Evolutionary conservation across 2,329 filamentous ascomycete genomes (phyloP), one percentile per base, ranked within the genome.

Genomic region (Teratosphaeria pseudoeucalypti): DNA sequence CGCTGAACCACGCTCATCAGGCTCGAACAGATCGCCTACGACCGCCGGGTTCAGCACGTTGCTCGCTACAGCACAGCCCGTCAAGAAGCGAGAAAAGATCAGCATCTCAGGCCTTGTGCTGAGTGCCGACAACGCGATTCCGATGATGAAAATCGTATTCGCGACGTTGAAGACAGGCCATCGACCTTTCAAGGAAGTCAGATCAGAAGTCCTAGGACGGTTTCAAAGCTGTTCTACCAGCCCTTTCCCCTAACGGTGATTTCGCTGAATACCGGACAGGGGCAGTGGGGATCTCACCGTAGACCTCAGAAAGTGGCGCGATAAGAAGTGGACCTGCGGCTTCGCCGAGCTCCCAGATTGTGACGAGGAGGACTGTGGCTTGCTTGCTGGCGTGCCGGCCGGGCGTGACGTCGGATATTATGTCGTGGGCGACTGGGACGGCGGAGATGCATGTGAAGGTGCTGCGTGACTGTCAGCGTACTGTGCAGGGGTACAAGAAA

Each of bases 11-110:
- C 83, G 75, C 67, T 82, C 74, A 58, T 86, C 83, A 0, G 78
- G 73, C 1, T 74, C 70, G 66, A 85, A 86, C 63, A 86, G 80
- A 67, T 87, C 85, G 27, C 84, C 84, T 19, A 87, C 78, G 57
- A 87, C 82, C 27, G 83, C 81, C 0, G 84, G 84, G 62, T 81
- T 83, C 19, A 87, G 75, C 9, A 86, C 83, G 63, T 85, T 77
- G 3, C 74, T 73, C 23, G 76, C 73, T 5, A 79, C 77, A 52
- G 74, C 71, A 34, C 75, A 64, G 49, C 75, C 75, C 52, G 77
- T 77, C 60, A 81, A 71, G 63, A 75, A 76, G 47, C 77, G 65
- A 0, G 75, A 72, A 9, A 70, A 69, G 56, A 79, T 77, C 60
- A 79, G 70, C 4, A 77, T 58, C 1, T 65, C 59, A 5, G 72